Base-by-base conservation (phyloP, 345 rosid genomes). In the Laguncularia racemosa region DNA sequence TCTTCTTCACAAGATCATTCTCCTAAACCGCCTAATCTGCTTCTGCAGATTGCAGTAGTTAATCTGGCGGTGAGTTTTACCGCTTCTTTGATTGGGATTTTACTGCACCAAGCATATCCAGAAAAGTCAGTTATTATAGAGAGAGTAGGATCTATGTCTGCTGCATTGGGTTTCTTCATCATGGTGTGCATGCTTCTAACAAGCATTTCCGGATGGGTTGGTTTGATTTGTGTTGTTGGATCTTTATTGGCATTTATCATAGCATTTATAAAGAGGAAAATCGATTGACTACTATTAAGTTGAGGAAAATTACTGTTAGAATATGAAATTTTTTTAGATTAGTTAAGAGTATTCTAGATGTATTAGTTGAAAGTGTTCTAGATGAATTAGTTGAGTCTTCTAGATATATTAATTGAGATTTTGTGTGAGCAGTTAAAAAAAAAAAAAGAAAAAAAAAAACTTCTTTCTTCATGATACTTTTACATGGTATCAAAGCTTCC, bases 131-230 rank as follows among this genome's bases (percentile, higher is more conserved):
- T 19, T 20, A 19, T 13, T 6, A 20, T 49, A 10, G 62, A 58
- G 52, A 58, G 19, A 33, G 53, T 44, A 14, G 62, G 62, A 8
- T 58, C 62, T 10, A 52, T n/a, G n/a, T n/a, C n/a, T n/a, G n/a
- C n/a, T n/a, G n/a, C n/a, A n/a, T n/a, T n/a, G n/a, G n/a, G n/a
- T n/a, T n/a, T n/a, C n/a, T n/a, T n/a, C n/a, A n/a, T n/a, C n/a
- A n/a, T n/a, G n/a, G n/a, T n/a, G n/a, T n/a, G n/a, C n/a, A n/a
- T n/a, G n/a, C n/a, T n/a, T n/a, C n/a, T n/a, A n/a, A n/a, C n/a
- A n/a, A n/a, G 40, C 20, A 20, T 46, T 20, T 44, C 33, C n/a
- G 6, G 15, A 4, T 48, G 52, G 43, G 28, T 58, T 26, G 62
- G 62, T 20, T 23, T 33, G 43, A 20, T 58, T 48, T 58, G 62